Base-by-base conservation (phyloP, 2,329 filamentous ascomycete genomes). In the Diaporthe citri region DNA sequence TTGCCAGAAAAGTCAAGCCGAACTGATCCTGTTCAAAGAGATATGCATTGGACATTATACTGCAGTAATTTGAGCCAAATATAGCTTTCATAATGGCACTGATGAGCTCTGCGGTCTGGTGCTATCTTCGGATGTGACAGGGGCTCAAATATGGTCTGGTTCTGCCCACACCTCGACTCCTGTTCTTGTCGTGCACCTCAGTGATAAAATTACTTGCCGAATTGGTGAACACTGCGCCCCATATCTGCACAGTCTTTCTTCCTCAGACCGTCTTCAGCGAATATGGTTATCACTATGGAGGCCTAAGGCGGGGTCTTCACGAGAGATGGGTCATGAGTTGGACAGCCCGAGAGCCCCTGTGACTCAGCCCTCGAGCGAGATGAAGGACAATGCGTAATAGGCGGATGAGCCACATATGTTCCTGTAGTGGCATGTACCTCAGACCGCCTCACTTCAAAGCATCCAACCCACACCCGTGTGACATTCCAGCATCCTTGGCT, bases 391-490 rank as follows among this genome's bases (percentile, higher is more conserved):
- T 52, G 22, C 46, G 46, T 52, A 3, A 15, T 13, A 25, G n/a
- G n/a, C 1, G 9, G 48, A 52, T 52, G n/a, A 25, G 48, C n/a
- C 48, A 52, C 8, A 48, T 20, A 7, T 48, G 20, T 20, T 48
- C 43, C 17, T n/a, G 22, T 51, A 9, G 9, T 51, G 52, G 52
- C 28, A 34, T 59, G 52, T 62, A 39, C 34, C 46, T 20, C 20
- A 48, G 20, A n/a, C 28, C 13, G 17, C 9, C 51, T 72, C 51
- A 75, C 69, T 59, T 48, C 71, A 79, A 73, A 55, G 57, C 46
- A 76, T 80, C 77, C 34, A 80, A 76, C n/a, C 77, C 78, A 72
- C 77, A 79, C 74, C 79, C 80, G 39, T 77, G 73, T 7, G 56
- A 75, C 72, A 41, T 74, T 78, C 77, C 72, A 55, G 46, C 43